A percentile compares a stretch with the other conserved stretches of the same genome.
Evolutionary conservation across 768 basidiomycete species (phyloP).

Genomic region (Hericium erinaceus): DNA sequence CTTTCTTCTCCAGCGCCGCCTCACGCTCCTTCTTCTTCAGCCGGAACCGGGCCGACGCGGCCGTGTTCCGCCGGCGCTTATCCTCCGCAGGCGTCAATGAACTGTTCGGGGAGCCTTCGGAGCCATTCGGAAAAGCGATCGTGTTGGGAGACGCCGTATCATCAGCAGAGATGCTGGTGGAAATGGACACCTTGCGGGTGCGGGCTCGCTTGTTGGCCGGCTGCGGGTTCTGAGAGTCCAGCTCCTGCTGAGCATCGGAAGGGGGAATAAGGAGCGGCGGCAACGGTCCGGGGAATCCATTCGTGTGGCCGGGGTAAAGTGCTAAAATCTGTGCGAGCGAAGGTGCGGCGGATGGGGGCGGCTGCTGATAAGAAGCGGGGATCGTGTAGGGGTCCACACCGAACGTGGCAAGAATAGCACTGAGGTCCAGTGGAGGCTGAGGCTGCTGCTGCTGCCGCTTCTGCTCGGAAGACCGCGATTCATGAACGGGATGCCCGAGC

Average conservation of each 20-base stretch:
- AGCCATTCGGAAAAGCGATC: constrained; percentile 3
- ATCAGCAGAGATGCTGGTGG: constrained; percentile 23
- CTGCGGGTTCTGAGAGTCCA: constrained; percentile 12
- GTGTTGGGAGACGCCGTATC: constrained; percentile 18
- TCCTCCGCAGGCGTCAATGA: constrained; percentile 63
- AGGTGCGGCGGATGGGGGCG: constrained; percentile 28
- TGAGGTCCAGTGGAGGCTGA: constrained; percentile 33
- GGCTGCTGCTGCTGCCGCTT: not conserved
- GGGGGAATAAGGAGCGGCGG: constrained; percentile 7
- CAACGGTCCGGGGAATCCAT: not conserved
- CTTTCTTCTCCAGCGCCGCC: constrained; percentile 74
- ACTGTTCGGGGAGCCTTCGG: constrained; percentile 9
- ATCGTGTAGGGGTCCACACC: constrained; percentile 35
- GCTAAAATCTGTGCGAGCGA: constrained; percentile 68
- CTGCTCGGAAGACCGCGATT: constrained; percentile 11
- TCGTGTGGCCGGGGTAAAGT: constrained; percentile 30
- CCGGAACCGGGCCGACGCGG: constrained; percentile 87
- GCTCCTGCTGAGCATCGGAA: not conserved
- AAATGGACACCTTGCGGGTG: constrained; percentile 36
- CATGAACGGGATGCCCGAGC: constrained; percentile 34
- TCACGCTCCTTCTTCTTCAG: constrained; percentile 96
- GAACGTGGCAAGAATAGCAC: constrained; percentile 26
- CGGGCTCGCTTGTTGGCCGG: constrained; percentile 14
- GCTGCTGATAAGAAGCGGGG: constrained; percentile 18
- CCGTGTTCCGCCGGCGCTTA: constrained; percentile 89